Evolutionary conservation across 192 early-diverging fungal genomes (phyloP).

Genomic region (Polychytrium aggregatum): DNA sequence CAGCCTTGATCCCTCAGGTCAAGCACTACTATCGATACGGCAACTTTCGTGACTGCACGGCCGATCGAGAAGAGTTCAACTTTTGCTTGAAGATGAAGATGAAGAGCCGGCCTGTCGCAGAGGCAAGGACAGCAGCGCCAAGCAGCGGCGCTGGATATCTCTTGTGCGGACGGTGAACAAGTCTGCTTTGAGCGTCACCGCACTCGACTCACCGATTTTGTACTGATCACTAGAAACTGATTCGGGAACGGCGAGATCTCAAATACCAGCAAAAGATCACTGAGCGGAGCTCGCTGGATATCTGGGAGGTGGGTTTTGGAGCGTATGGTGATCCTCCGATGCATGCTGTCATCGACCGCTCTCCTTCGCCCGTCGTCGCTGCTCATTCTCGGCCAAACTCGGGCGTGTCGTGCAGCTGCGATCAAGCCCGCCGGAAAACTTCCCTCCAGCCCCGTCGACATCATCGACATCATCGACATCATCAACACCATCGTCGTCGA

Average conservation of each 20-base stretch:
- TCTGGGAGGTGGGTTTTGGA: constrained; percentile 26
- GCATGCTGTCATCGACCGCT: not conserved
- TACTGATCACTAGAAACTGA: constrained; percentile 7
- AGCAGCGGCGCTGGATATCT: not conserved
- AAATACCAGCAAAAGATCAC: constrained; percentile 24
- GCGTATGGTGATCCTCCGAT: not conserved
- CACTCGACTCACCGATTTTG: not conserved
- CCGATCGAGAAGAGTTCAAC: constrained; percentile 21
- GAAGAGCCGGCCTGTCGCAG: constrained; percentile 17
- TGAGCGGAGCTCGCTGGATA: constrained; percentile 15
- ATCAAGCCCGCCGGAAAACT: constrained; percentile 14
- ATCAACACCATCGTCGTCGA: not conserved
- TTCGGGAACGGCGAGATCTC: constrained; percentile 19
- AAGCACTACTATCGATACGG: constrained; percentile 40
- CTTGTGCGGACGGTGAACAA: not conserved
- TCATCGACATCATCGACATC: not conserved
- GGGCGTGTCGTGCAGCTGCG: constrained; percentile 7
- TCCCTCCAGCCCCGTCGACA: constrained; percentile 12
- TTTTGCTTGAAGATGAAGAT: constrained; percentile 32
- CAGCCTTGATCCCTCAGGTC: constrained; percentile 30
- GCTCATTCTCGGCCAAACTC: too few species aligned
- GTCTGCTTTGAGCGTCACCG: not conserved
- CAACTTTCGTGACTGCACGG: constrained; percentile 26
- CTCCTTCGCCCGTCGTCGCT: not conserved
- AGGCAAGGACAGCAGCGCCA: constrained; percentile 8